Percentiles rank a stretch among this genome's conserved stretches.
Evolutionary conservation across 2,329 filamentous ascomycete genomes (phyloP).

Genomic region (Diplodia scrobiculata): DNA sequence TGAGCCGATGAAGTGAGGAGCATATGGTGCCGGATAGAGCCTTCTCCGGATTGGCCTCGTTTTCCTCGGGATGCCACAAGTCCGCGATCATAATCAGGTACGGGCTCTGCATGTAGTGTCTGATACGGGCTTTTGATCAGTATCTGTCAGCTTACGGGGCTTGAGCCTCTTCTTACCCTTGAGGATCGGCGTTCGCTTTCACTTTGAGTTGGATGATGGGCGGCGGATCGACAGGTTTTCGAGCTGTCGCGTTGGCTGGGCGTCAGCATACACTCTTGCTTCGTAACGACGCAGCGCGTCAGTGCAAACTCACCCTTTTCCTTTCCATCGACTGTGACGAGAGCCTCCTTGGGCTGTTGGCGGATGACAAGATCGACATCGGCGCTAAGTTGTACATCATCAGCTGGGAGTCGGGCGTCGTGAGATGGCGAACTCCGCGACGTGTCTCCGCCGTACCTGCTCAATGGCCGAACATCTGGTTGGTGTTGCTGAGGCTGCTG

Average conservation of each 20-base stretch:
- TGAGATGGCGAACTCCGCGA: constrained; percentile 25
- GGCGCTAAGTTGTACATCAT: constrained; percentile 24
- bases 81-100: constrained; percentile 63
- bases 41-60: constrained; percentile 50
- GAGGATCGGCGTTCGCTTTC: constrained; percentile 52
- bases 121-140: constrained; percentile 37
- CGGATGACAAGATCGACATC: constrained; percentile 61
- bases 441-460: constrained; percentile 25
- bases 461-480: constrained; percentile 12
- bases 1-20: constrained; percentile 79
- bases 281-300: no score
- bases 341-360: constrained; percentile 68
- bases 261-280: constrained; percentile 6
- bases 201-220: constrained; percentile 75
- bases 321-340: constrained; percentile 67
- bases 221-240: constrained; percentile 85
- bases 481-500: constrained; percentile 11
- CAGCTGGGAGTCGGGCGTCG: constrained; percentile 26
- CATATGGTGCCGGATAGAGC: constrained; percentile 71
- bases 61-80: constrained; percentile 53
- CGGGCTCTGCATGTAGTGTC: constrained; percentile 65
- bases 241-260: constrained; percentile 55
- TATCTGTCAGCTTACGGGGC: constrained; percentile 23
- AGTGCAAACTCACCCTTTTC: constrained; percentile 64
- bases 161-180: constrained; percentile 60